These are phyloP conservation scores for Coleophoma eucalyptorum DNA, from an alignment of 2,329 filamentous ascomycete species.

Conservation along the genomic window DNA sequence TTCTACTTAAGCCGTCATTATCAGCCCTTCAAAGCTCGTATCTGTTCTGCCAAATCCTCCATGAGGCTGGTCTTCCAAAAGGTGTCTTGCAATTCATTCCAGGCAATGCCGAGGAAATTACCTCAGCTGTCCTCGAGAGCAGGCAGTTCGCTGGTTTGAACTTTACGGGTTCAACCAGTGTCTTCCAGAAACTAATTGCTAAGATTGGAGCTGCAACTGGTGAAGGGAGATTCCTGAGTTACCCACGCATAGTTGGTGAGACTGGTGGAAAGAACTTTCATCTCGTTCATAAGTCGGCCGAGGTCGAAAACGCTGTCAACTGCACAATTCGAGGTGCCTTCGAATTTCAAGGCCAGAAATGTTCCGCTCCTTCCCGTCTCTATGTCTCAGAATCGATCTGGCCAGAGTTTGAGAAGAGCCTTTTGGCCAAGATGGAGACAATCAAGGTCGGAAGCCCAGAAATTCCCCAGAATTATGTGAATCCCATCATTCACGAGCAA, in stretches of 20 bases:
- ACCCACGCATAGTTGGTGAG: constrained; percentile 86
- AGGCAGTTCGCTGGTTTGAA: constrained; percentile 85
- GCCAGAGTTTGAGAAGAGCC: constrained; percentile 63
- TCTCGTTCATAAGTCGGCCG: constrained; percentile 72
- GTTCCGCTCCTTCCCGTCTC: constrained; percentile 75
- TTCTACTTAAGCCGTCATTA: constrained; percentile 95
- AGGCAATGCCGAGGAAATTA: constrained; percentile 81
- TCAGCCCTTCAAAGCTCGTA: constrained; percentile 86
- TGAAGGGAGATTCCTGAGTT: constrained; percentile 76
- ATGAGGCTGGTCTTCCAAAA: constrained; percentile 84
- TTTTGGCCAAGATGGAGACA: constrained; percentile 65
- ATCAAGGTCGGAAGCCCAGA: constrained; percentile 67
- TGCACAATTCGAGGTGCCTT: constrained; percentile 86
- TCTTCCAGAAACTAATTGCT: constrained; percentile 86
- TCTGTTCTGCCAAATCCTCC: constrained; percentile 83
- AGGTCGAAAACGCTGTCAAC: constrained; percentile 72
- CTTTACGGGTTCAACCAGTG: constrained; percentile 88
- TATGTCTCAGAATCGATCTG: constrained; percentile 77
- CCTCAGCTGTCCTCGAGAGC: constrained; percentile 71
- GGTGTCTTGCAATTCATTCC: constrained; percentile 93
- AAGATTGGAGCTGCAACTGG: constrained; percentile 79
- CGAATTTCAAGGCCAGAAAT: constrained; percentile 90
- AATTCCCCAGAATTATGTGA: constrained; percentile 74
- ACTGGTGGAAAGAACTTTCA: constrained; percentile 96
- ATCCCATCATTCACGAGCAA: constrained; percentile 78